These are phyloP conservation scores for Rutidosis leptorrhynchoides DNA, from an alignment of 129 eudicot species.

Conservation along the genomic window DNA sequence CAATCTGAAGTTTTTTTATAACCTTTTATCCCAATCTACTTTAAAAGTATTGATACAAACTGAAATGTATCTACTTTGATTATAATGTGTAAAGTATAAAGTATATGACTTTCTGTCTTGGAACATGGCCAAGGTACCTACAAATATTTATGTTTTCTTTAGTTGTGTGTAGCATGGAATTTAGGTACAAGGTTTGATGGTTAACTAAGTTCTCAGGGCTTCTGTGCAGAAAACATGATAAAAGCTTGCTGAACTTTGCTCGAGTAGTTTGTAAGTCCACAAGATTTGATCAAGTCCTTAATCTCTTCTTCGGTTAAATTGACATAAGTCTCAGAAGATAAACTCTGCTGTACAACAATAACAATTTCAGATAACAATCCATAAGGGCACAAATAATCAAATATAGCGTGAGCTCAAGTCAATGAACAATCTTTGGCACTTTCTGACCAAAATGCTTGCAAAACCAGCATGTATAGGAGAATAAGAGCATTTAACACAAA, in stretches of 20 bases:
- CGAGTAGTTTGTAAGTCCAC: slow-evolving; percentile 79
- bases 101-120: slow-evolving; percentile 7
- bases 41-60: not conserved
- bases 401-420: not conserved
- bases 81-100: not conserved
- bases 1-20: not conserved
- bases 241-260: slow-evolving; percentile 70
- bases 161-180: not conserved
- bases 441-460: not conserved
- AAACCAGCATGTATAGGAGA: no score
- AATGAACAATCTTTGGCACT: not conserved
- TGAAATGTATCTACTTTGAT: not conserved
- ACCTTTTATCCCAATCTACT: not conserved
- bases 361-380: not conserved
- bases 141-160: no score
- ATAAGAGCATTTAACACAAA: not conserved
- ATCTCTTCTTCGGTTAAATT: slow-evolving; percentile 78
- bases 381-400: not conserved
- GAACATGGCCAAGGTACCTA: slow-evolving; percentile 2
- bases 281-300: slow-evolving; percentile 71
- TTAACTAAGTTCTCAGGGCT: slow-evolving; percentile 44
- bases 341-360: not conserved
- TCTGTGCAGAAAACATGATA: slow-evolving; percentile 91
- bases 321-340: slow-evolving; percentile 37
- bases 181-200: not conserved